phyloP scores from a whole-genome alignment of 2,329 filamentous ascomycete species.

The Amylocarpus encephaloides region DNA sequence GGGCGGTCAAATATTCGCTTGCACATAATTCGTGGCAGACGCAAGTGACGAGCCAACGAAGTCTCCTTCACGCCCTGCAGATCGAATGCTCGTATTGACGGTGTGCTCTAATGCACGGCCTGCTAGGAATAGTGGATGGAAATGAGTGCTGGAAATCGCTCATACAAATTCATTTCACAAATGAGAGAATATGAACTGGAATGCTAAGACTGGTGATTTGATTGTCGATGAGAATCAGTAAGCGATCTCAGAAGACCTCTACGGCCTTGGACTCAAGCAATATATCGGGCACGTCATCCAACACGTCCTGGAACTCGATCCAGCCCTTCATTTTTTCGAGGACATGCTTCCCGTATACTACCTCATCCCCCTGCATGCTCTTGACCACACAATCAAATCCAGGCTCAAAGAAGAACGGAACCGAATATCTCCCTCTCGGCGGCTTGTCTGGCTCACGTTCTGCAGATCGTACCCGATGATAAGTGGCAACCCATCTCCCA shows the following conservation, averaged over 20 bases:
- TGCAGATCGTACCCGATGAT: slow-evolving; percentile 37
- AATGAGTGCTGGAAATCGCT: no score
- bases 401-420: slow-evolving; percentile 44
- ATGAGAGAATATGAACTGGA: no score
- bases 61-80: no score
- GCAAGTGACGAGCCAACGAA: no score
- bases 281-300: background rate
- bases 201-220: no score
- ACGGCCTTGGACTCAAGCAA: background rate
- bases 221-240: no score
- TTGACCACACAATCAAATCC: slow-evolving; percentile 36
- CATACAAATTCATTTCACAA: no score
- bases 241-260: background rate
- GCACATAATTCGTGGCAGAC: no score
- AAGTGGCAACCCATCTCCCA: slow-evolving; percentile 38
- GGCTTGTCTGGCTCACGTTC: slow-evolving; percentile 11
- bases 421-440: slow-evolving; percentile 31
- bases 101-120: background rate
- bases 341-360: slow-evolving; percentile 38
- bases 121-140: background rate
- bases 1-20: no score
- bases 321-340: slow-evolving; percentile 39
- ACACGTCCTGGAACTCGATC: slow-evolving; percentile 37
- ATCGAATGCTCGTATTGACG: no score
- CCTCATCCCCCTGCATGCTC: slow-evolving; percentile 28